Conservation (phyloP, 2,329 filamentous ascomycete species). For the Zasmidium cellare region DNA sequence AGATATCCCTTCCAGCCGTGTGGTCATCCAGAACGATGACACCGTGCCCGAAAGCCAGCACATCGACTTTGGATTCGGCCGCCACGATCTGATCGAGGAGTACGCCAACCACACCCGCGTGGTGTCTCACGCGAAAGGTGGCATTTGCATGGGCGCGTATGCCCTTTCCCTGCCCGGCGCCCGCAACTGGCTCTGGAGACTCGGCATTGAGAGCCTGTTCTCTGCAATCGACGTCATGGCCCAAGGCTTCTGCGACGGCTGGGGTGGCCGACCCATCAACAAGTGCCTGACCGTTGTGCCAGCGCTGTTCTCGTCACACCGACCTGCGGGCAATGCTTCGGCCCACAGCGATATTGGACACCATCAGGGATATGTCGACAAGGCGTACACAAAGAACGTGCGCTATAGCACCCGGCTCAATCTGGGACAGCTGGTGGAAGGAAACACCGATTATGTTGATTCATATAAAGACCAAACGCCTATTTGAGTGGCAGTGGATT, state of each 20-base stretch:
- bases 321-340: slow-evolving; percentile 36
- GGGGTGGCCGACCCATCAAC: slow-evolving; percentile 32
- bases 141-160: slow-evolving; percentile 47
- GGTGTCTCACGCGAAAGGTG: slow-evolving; percentile 43
- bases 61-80: slow-evolving; percentile 25
- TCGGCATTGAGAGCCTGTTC: slow-evolving; percentile 44
- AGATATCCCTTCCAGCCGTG: slow-evolving; percentile 16
- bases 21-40: slow-evolving; percentile 19
- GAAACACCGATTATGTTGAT: slow-evolving; percentile 29
- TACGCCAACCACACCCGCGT: slow-evolving; percentile 44
- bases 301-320: slow-evolving; percentile 50
- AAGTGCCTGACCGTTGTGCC: slow-evolving; percentile 46
- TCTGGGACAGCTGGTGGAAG: slow-evolving; percentile 37
- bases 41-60: slow-evolving; percentile 23
- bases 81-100: slow-evolving; percentile 14
- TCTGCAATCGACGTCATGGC: slow-evolving; percentile 39
- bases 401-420: slow-evolving; percentile 44
- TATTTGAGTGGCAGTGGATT: too few species aligned
- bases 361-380: too few species aligned
- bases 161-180: slow-evolving; percentile 49
- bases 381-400: slow-evolving; percentile 34
- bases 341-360: too few species aligned
- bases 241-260: slow-evolving; percentile 32
- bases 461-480: neutral
- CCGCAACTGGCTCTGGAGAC: slow-evolving; percentile 44